phyloP scores from a whole-genome alignment of 345 rosid genomes.

The Salix koriyanagi region DNA sequence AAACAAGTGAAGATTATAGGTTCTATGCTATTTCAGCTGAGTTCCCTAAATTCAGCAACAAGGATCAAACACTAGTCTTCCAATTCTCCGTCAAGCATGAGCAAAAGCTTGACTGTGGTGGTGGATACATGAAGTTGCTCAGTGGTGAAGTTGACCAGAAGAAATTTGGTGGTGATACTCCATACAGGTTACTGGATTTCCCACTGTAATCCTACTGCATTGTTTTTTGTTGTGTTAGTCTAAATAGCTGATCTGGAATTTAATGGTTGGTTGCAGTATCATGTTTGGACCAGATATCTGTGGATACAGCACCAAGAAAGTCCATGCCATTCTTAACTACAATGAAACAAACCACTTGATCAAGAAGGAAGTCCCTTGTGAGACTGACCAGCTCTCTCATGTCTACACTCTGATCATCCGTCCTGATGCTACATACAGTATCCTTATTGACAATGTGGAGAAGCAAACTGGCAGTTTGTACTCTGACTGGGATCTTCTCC shows the following conservation, averaged over 20 bases:
- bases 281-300: slow-evolving; percentile 99
- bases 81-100: slow-evolving; percentile 98
- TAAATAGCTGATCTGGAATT: not conserved
- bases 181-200: slow-evolving; percentile 57
- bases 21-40: slow-evolving; percentile 97
- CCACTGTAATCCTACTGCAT: not conserved
- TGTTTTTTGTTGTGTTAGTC: not conserved
- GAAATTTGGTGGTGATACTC: slow-evolving; percentile 94
- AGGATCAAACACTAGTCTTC: slow-evolving; percentile 85
- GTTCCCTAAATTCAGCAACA: slow-evolving; percentile 89
- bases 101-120: slow-evolving; percentile 99
- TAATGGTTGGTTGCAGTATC: slow-evolving; percentile 51
- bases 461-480: slow-evolving; percentile 89
- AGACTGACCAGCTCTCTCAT: slow-evolving; percentile 96
- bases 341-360: slow-evolving; percentile 73
- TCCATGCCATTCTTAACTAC: slow-evolving; percentile 94
- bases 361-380: slow-evolving; percentile 98
- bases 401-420: slow-evolving; percentile 83
- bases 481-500: slow-evolving; percentile 93
- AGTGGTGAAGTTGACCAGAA: slow-evolving; percentile 88
- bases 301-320: slow-evolving; percentile 97
- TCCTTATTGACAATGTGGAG: slow-evolving; percentile 87
- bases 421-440: slow-evolving; percentile 92
- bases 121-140: slow-evolving; percentile 98
- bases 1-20: slow-evolving; percentile 94